These are phyloP conservation scores for Dendrobium catenatum DNA, from an alignment of 106 monocot species.

Conservation along the genomic window DNA sequence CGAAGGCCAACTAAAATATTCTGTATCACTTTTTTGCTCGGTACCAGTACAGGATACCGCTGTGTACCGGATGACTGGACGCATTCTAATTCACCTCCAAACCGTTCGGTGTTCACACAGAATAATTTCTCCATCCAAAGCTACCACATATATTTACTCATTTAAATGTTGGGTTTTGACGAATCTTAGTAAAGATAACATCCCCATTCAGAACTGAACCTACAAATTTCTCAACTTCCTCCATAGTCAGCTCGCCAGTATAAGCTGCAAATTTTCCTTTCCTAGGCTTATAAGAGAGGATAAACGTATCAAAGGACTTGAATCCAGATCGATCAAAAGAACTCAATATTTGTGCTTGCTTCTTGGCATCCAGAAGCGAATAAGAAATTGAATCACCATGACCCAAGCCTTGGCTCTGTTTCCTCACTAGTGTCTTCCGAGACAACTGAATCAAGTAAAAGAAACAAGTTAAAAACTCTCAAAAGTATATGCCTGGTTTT, in stretches of 20 bases:
- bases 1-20: too few relatives aligned
- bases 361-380: slow-evolving; percentile 67
- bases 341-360: slow-evolving; percentile 47
- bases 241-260: slow-evolving; percentile 41
- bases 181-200: slow-evolving; percentile 45
- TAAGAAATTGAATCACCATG: slow-evolving; percentile 41
- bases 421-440: slow-evolving; percentile 65
- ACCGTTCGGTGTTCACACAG: too few relatives aligned
- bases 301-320: slow-evolving; percentile 38
- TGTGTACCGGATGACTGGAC: too few relatives aligned
- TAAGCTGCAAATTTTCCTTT: slow-evolving; percentile 52
- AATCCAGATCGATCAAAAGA: slow-evolving; percentile 64
- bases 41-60: too few relatives aligned
- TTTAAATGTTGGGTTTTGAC: slow-evolving; percentile 40
- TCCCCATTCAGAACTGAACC: slow-evolving; percentile 87
- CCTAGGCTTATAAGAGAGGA: slow-evolving; percentile 85
- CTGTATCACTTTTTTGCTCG: too few relatives aligned
- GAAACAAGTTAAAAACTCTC: background rate
- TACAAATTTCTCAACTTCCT: slow-evolving; percentile 69
- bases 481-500: background rate
- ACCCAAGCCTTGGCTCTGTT: slow-evolving; percentile 17
- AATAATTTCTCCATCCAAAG: background rate
- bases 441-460: slow-evolving; percentile 53
- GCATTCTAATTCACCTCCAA: too few relatives aligned
- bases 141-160: slow-evolving; percentile 14